Percentiles rank a stretch among this genome's conserved stretches.
Conservation (phyloP, 257 asterid genomes). For the Capsicum chinense region DNA sequence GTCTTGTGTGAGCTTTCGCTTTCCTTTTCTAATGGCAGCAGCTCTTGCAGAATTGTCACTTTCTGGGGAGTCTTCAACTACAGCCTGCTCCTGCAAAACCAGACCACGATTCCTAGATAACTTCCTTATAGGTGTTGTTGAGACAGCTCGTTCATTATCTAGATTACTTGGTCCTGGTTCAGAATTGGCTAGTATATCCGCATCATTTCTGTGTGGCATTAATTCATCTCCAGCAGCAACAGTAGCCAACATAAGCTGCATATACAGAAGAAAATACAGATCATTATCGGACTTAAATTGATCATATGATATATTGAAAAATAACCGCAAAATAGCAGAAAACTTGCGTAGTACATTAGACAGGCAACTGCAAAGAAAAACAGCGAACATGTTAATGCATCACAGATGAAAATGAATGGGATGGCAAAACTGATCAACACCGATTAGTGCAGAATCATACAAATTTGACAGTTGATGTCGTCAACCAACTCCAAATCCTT, state of each 20-base stretch:
- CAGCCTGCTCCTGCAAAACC: slow-evolving; percentile 78
- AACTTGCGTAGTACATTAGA: neutral
- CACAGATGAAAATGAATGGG: slow-evolving; percentile 9
- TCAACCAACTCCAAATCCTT: neutral
- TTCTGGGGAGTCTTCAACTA: slow-evolving; percentile 89
- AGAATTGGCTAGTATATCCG: slow-evolving; percentile 21
- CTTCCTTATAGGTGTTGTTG: slow-evolving; percentile 90
- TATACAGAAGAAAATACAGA: neutral
- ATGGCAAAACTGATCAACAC: slow-evolving; percentile 24
- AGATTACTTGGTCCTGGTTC: slow-evolving; percentile 39
- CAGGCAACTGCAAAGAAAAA: neutral
- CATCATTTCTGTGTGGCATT: slow-evolving; percentile 78
- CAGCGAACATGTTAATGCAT: neutral
- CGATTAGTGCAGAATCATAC: neutral
- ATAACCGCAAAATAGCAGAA: neutral
- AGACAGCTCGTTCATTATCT: slow-evolving; percentile 45
- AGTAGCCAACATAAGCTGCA: slow-evolving; percentile 76
- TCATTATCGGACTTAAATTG: neutral
- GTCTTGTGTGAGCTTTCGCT: slow-evolving; percentile 50
- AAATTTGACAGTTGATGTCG: neutral
- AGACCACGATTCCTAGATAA: slow-evolving; percentile 82
- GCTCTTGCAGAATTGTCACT: slow-evolving; percentile 45
- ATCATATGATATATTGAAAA: neutral
- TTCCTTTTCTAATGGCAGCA: slow-evolving; percentile 68
- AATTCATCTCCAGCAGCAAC: slow-evolving; percentile 77